Percentiles rank a stretch among this genome's conserved stretches.
These are phyloP conservation scores for Erodium moschatum DNA, from an alignment of 441 rosid genomes.

Conservation along the genomic window DNA sequence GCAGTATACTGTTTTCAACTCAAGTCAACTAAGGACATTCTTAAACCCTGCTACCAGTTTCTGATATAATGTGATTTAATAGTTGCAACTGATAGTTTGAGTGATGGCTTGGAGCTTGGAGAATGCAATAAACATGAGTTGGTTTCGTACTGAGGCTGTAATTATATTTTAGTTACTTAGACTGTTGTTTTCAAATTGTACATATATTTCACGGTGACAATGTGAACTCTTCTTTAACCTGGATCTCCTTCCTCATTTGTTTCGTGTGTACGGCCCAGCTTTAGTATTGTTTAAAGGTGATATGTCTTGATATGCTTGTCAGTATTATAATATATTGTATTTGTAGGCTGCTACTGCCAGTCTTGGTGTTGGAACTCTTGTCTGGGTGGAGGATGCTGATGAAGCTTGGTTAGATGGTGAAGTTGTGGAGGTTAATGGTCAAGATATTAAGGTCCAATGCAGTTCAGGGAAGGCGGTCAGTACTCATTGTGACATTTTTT, in stretches of 20 bases:
- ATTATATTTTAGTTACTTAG: no score
- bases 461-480: slow-evolving; percentile 58
- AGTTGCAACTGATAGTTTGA: neutral
- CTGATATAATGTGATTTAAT: neutral
- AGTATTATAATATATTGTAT: neutral
- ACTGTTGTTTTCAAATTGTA: neutral
- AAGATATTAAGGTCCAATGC: slow-evolving; percentile 45
- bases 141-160: neutral
- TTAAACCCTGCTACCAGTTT: neutral
- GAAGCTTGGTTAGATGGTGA: slow-evolving; percentile 83
- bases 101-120: slow-evolving; percentile 1
- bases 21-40: neutral
- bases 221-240: neutral
- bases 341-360: slow-evolving; percentile 43
- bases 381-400: slow-evolving; percentile 81
- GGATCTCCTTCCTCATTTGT: neutral
- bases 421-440: slow-evolving; percentile 47
- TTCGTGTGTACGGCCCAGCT: neutral
- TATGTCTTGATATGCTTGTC: neutral
- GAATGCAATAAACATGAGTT: neutral
- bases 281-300: neutral
- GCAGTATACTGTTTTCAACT: slow-evolving; percentile 1
- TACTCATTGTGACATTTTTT: slow-evolving; percentile 9
- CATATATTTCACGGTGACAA: neutral
- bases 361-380: slow-evolving; percentile 52